Conservation (phyloP, 1,139 yeast species). For the Pichia sp. region DNA sequence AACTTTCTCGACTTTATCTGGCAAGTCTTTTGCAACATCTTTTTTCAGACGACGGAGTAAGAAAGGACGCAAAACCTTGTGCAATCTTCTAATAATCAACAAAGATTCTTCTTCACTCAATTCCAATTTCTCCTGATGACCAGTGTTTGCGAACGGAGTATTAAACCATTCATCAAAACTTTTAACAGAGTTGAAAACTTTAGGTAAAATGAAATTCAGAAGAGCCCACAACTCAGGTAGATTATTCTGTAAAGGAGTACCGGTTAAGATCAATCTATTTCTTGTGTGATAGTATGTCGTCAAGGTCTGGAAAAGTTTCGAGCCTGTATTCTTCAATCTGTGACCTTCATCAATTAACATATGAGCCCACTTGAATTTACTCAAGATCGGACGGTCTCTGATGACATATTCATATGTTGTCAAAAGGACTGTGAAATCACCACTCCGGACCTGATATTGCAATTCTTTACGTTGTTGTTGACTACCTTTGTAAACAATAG, state of each 20-base stretch:
- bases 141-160: conserved; percentile 79
- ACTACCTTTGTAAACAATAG: conserved; percentile 70
- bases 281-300: conserved; percentile 71
- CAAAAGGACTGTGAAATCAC: conserved; percentile 70
- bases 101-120: conserved; percentile 90
- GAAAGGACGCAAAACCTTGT: conserved; percentile 93
- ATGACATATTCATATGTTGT: conserved; percentile 80
- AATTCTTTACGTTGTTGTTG: conserved; percentile 65
- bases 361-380: conserved; percentile 73
- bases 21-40: conserved; percentile 95
- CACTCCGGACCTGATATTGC: conserved; percentile 56
- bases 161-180: conserved; percentile 89
- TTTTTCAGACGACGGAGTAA: conserved; percentile 89
- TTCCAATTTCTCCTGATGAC: conserved; percentile 75
- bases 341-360: conserved; percentile 91
- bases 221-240: conserved; percentile 84
- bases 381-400: conserved; percentile 63
- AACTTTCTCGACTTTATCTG: conserved; percentile 92
- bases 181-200: conserved; percentile 76
- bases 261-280: conserved; percentile 75
- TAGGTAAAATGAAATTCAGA: conserved; percentile 71
- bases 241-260: conserved; percentile 83
- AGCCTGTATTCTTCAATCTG: conserved; percentile 76
- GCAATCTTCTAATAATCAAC: conserved; percentile 89
- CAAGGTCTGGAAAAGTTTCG: conserved; percentile 67